These are phyloP conservation scores for Trichosporon coremiiforme DNA, from an alignment of 1,284 basidiomycete genomes.

Conservation along the genomic window DNA sequence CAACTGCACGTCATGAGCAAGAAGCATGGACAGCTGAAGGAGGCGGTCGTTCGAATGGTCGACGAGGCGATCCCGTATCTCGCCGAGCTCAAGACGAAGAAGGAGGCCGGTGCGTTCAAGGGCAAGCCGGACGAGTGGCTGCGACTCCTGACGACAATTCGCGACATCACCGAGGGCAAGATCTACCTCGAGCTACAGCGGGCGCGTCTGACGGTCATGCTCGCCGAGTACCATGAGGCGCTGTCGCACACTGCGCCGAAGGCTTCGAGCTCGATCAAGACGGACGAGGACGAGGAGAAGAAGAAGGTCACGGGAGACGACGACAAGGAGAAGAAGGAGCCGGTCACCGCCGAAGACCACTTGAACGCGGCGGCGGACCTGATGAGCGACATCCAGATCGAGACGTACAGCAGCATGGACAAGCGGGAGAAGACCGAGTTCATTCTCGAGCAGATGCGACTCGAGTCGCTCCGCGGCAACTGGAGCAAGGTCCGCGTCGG, in stretches of 20 bases:
- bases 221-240: conserved; percentile 79
- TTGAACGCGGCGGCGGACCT: conserved; percentile 82
- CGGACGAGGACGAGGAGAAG: conserved; percentile 19
- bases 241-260: conserved; percentile 58
- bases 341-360: conserved; percentile 60
- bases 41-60: conserved; percentile 84
- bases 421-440: conserved; percentile 98
- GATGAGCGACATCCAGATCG: conserved; percentile 92
- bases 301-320: neutral
- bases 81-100: conserved; percentile 63
- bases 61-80: conserved; percentile 81
- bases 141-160: conserved; percentile 81
- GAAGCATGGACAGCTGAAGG: conserved; percentile 97
- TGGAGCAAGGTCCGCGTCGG: conserved; percentile 92
- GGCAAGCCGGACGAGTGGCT: conserved; percentile 77
- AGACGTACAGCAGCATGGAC: conserved; percentile 99
- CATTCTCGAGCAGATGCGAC: conserved; percentile 95
- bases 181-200: conserved; percentile 97
- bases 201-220: conserved; percentile 84
- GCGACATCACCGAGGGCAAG: conserved; percentile 95
- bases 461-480: conserved; percentile 73
- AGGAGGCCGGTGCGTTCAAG: conserved; percentile 51
- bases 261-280: conserved; percentile 15
- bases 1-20: conserved; percentile 78
- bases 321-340: conserved; percentile 54